These are phyloP conservation scores for Alopecurus myosuroides DNA, from an alignment of 176 grass and related monocot genomes.

Conservation along the genomic window DNA sequence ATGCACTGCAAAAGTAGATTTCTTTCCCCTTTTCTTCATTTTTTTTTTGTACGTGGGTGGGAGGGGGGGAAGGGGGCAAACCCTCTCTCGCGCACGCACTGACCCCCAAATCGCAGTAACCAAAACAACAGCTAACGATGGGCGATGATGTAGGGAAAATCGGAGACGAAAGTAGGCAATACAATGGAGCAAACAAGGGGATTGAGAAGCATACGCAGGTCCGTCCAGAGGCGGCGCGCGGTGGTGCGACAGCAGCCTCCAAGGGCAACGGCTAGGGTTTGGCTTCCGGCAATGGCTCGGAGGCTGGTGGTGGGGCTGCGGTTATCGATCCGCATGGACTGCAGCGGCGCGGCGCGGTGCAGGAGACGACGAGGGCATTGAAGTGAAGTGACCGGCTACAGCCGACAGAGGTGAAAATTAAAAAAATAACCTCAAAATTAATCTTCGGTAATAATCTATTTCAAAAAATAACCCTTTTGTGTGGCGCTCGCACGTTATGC, in stretches of 20 bases:
- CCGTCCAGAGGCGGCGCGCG: neutral
- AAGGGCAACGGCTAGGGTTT: neutral
- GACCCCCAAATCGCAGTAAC: neutral
- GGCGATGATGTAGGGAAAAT: neutral
- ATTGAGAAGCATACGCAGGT: neutral
- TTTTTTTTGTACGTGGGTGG: too few species aligned
- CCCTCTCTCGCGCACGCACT: too few species aligned
- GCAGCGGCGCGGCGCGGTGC: neutral
- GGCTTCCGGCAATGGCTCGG: neutral
- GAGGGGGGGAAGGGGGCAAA: too few species aligned
- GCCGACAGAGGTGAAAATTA: too few species aligned
- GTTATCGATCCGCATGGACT: neutral
- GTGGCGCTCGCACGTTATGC: too few species aligned
- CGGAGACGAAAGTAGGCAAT: neutral
- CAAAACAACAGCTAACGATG: neutral
- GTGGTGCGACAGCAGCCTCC: neutral
- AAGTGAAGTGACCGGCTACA: neutral
- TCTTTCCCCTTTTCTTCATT: too few species aligned
- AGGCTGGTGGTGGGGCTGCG: neutral
- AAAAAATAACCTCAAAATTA: too few species aligned
- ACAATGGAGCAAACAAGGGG: neutral
- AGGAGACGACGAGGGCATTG: neutral
- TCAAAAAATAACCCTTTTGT: too few species aligned
- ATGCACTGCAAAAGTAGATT: too few species aligned
- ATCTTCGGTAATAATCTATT: too few species aligned